These are phyloP conservation scores for Wilcoxina mikolae DNA, from an alignment of 495 filamentous ascomycete species.

Conservation along the genomic window DNA sequence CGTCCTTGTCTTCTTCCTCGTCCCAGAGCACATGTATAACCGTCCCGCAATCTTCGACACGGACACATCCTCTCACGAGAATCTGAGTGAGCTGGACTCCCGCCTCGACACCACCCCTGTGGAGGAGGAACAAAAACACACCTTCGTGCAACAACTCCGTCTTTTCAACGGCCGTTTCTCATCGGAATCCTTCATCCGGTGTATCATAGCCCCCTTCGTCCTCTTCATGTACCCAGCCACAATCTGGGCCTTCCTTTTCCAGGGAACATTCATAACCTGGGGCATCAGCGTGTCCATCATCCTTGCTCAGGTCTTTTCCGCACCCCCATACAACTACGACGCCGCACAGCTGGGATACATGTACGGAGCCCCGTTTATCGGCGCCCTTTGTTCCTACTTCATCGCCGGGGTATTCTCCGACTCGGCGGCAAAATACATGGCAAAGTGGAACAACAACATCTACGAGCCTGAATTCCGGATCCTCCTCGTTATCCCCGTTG, in stretches of 20 bases:
- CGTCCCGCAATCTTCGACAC: constrained; percentile 27
- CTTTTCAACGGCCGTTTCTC: constrained; percentile 31
- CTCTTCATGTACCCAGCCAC: constrained; percentile 33
- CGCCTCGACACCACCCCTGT: not conserved
- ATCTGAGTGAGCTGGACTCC: constrained; percentile 15
- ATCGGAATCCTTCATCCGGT: constrained; percentile 30
- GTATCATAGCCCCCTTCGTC: constrained; percentile 30
- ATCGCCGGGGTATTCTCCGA: constrained; percentile 36
- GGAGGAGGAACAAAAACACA: constrained; percentile 27
- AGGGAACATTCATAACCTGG: constrained; percentile 35
- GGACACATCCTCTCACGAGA: constrained; percentile 14
- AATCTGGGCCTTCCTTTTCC: constrained; percentile 33
- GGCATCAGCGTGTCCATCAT: constrained; percentile 31
- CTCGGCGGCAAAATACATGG: constrained; percentile 34
- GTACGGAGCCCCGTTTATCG: constrained; percentile 35
- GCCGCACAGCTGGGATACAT: constrained; percentile 32
- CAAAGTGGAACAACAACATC: constrained; percentile 35
- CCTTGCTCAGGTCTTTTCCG: constrained; percentile 32
- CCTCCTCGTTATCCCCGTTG: constrained; percentile 33
- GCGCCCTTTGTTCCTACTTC: constrained; percentile 34
- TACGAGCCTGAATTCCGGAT: constrained; percentile 44
- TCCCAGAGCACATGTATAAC: constrained; percentile 28
- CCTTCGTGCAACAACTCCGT: constrained; percentile 29
- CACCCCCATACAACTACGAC: constrained; percentile 32
- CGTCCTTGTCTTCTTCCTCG: constrained; percentile 22